Percentiles rank a stretch among this genome's conserved stretches.
Evolutionary conservation across 805 yeast species (phyloP).

Genomic region (Alloascoidea hylecoeti): DNA sequence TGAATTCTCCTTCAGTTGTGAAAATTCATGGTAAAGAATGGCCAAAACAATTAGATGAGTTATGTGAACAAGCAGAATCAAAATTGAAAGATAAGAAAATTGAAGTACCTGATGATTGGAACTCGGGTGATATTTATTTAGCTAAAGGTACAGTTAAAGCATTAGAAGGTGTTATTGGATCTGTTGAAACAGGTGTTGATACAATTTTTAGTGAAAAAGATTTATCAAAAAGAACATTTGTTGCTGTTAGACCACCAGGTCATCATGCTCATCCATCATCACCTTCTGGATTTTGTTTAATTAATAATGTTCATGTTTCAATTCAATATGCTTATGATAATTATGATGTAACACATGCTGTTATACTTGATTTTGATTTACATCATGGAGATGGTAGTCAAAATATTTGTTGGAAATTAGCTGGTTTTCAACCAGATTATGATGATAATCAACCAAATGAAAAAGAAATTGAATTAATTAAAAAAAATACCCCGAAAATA

Average conservation of each 20-base stretch:
- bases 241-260: constrained; percentile 71
- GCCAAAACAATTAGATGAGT: constrained; percentile 42
- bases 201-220: constrained; percentile 21
- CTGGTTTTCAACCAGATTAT: constrained; percentile 40
- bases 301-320: constrained; percentile 72
- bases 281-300: constrained; percentile 77
- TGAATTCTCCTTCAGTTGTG: constrained; percentile 44
- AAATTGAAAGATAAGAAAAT: constrained; percentile 37
- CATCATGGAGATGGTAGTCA: constrained; percentile 90
- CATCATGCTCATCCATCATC: constrained; percentile 74
- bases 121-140: constrained; percentile 69
- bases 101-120: constrained; percentile 76
- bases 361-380: constrained; percentile 67
- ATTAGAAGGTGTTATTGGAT: constrained; percentile 63
- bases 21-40: constrained; percentile 65
- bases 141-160: constrained; percentile 55
- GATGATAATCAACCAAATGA: constrained; percentile 18
- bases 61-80: constrained; percentile 44
- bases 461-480: neutral
- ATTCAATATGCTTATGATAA: constrained; percentile 57
- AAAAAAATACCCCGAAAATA: constrained; percentile 21
- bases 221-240: constrained; percentile 35
- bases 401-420: constrained; percentile 72
- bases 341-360: constrained; percentile 65
- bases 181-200: constrained; percentile 62